These are phyloP conservation scores for Xenoacremonium recifei DNA, from an alignment of 2,329 filamentous ascomycete genomes.

Conservation along the genomic window DNA sequence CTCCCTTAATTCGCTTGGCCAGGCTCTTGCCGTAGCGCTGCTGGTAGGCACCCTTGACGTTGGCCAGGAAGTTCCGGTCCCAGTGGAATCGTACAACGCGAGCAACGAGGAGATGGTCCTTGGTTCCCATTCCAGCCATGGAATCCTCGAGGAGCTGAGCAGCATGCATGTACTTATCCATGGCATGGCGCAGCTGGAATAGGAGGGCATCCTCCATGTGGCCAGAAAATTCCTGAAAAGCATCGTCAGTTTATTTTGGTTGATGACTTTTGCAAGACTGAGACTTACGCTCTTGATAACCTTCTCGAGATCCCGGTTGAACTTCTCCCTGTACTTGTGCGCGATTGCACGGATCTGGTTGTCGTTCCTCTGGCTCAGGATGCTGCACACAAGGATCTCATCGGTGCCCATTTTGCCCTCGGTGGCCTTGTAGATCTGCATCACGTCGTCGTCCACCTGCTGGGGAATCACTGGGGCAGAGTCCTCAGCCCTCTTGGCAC, in stretches of 20 bases:
- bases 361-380: conserved; percentile 74
- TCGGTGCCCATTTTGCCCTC: conserved; percentile 73
- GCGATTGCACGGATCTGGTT: conserved; percentile 81
- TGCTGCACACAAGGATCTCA: conserved; percentile 73
- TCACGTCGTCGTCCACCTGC: conserved; percentile 72
- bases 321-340: conserved; percentile 71
- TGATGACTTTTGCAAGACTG: neutral
- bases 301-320: conserved; percentile 66
- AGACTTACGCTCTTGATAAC: conserved; percentile 66
- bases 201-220: conserved; percentile 88
- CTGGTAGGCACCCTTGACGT: conserved; percentile 76
- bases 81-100: conserved; percentile 82
- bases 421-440: conserved; percentile 74
- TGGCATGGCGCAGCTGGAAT: conserved; percentile 72
- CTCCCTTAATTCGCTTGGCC: conserved; percentile 68
- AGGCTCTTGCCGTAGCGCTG: conserved; percentile 68
- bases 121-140: conserved; percentile 86
- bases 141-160: conserved; percentile 78
- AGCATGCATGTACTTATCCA: conserved; percentile 81
- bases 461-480: conserved; percentile 69
- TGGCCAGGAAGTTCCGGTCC: conserved; percentile 71
- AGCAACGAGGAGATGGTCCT: conserved; percentile 75
- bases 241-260: neutral
- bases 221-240: conserved; percentile 71
- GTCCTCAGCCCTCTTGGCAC: conserved; percentile 75